Base-by-base conservation (phyloP, 1,139 yeast species). In the Wickerhamomyces sp. region DNA sequence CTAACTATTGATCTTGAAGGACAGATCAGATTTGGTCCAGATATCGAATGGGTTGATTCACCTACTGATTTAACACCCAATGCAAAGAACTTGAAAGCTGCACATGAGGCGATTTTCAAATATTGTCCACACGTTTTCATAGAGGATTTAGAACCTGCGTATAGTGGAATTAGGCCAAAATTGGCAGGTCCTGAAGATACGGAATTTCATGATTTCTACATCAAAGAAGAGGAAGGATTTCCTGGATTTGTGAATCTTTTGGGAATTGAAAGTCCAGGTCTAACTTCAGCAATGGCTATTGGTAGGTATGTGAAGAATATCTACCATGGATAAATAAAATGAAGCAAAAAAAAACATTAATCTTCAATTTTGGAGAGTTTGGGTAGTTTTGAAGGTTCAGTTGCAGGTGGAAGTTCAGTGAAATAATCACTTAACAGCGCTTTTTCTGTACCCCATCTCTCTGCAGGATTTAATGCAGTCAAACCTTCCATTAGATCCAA, bases 261-360 rank as follows among this genome's bases (percentile, higher is more conserved):
- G 31, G 94, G 93, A 4, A 87, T 88, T 19, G 96, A 88, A 53
- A 81, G 93, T 51, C 96, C 96, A 0, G 96, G 96, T 0, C 66
- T 87, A 42, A 87, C 96, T 3, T 65, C 93, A 1, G 65, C 87
- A 2, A 67, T 86, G 76, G 94, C 91, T 0, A 84, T 87, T 36
- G 95, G 79, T 1, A 84, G 79, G 49, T 70, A 83, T 49, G 93
- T 86, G 4, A 67, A 61, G 23, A 54, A 61, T 14, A 54, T 75
- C 4, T 67, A 65, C 38, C 58, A 52, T 26, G 38, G 41, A 13
- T 34, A 16, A 35, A 18, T 12, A 26, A 11, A 16, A 16, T 20
- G 11, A 15, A 23, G 9, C 26, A 12, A 15, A 8, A 19, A 14
- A n/a, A 11, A 31, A 12, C 16, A 9, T 16, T 15, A 8, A 25